Percentiles rank a stretch among this genome's conserved stretches.
phyloP scores from a whole-genome alignment of 495 filamentous ascomycete species.

The Clohesyomyces aquaticus region DNA sequence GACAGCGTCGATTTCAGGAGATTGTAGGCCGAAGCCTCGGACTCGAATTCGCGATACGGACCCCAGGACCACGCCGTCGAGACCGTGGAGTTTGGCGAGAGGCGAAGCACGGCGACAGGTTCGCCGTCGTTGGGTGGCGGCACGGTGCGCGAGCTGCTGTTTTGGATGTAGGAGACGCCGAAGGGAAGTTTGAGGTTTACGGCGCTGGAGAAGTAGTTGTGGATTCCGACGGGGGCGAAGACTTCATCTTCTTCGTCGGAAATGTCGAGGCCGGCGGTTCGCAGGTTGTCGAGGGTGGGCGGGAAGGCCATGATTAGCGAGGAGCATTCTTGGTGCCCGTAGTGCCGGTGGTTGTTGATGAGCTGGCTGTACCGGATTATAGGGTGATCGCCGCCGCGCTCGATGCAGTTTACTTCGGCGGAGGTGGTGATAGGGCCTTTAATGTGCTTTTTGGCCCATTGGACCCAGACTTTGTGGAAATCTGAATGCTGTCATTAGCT shows the following conservation, averaged over 20 bases:
- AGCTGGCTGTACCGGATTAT: constrained; percentile 49
- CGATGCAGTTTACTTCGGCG: constrained; percentile 29
- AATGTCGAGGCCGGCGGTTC: constrained; percentile 30
- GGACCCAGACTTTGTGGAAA: constrained; percentile 32
- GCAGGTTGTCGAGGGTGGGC: constrained; percentile 35
- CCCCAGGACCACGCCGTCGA: constrained; percentile 40
- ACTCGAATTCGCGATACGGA: constrained; percentile 24
- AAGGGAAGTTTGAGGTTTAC: constrained; percentile 28
- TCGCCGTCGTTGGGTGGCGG: constrained; percentile 33
- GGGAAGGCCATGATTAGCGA: constrained; percentile 36
- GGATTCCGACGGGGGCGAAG: constrained; percentile 26
- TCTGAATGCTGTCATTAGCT: constrained; percentile 2
- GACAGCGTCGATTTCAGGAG: constrained; percentile 31
- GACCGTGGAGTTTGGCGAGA: constrained; percentile 16
- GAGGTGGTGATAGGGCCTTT: constrained; percentile 20
- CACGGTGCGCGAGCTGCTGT: not conserved
- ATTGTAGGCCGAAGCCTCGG: constrained; percentile 19
- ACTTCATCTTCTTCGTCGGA: constrained; percentile 27
- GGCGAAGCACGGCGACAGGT: constrained; percentile 34
- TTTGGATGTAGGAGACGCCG: constrained; percentile 31
- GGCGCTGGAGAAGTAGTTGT: constrained; percentile 39
- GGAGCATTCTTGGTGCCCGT: constrained; percentile 32
- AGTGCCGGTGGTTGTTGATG: constrained; percentile 41
- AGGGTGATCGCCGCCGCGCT: constrained; percentile 44
- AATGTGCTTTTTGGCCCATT: constrained; percentile 26